Conservation (phyloP, 176 grass and related monocot species). For the Olyra latifolia region DNA sequence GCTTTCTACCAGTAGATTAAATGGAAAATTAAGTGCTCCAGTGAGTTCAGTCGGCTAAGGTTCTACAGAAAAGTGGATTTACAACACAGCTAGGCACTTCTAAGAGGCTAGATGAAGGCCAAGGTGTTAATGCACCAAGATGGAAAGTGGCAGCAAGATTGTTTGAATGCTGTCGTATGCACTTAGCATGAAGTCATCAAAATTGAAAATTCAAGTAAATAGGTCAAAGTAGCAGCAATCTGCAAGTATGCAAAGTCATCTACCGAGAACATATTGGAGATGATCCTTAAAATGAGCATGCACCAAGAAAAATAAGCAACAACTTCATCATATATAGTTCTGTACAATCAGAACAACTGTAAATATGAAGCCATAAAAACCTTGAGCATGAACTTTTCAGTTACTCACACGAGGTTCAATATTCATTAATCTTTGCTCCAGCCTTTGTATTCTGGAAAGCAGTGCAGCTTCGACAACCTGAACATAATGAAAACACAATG, state of each 20-base stretch:
- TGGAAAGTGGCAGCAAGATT: conserved; percentile 6
- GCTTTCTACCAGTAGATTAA: background rate
- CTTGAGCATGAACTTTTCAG: conserved; percentile 30
- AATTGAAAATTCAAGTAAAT: conserved; percentile 19
- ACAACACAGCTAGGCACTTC: conserved; percentile 2
- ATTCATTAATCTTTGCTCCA: conserved; percentile 85
- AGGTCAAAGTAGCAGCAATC: background rate
- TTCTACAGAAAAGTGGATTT: background rate
- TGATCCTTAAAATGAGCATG: conserved; percentile 4
- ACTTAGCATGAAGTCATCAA: background rate
- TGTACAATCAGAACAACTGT: background rate
- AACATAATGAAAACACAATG: conserved; percentile 17
- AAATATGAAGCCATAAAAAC: conserved; percentile 9
- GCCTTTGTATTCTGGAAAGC: conserved; percentile 83
- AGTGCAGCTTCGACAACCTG: conserved; percentile 98
- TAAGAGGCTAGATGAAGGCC: background rate
- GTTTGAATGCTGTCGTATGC: conserved; percentile 1
- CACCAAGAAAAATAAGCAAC: background rate
- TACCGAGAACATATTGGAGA: background rate
- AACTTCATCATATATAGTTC: background rate
- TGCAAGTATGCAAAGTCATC: background rate
- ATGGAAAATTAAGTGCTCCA: background rate
- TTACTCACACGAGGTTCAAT: conserved; percentile 92
- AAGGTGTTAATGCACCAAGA: background rate
- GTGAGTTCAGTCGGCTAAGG: conserved; percentile 23